Base-by-base conservation (phyloP, 2,329 filamentous ascomycete genomes). In the Exophiala sp. region DNA sequence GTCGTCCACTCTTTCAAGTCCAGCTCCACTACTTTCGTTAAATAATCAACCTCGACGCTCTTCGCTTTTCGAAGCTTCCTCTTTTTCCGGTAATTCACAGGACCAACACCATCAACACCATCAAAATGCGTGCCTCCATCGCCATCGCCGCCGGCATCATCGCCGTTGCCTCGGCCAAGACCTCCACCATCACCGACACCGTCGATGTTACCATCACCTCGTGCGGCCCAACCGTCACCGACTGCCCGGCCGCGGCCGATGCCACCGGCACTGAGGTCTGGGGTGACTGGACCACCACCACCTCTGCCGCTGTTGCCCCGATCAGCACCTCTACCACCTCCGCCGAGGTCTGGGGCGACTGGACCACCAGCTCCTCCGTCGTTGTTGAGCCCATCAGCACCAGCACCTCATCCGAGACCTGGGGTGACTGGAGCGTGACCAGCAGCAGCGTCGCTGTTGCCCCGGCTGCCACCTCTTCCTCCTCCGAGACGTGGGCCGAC, bases 201-300 rank as follows among this genome's bases (percentile, higher is more conserved):
- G 73, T 80, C 64, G 72, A 75, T 64, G 70, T 78, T 60, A 83
- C 80, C 69, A 71, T 83, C 75, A 82, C 77, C 67, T 79, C 76
- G 46, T 82, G 79, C 74, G 74, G 68, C 51, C 70, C 79, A 43
- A 73, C 73, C 54, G 79, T 83, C 63, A 76, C 78, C 66, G 64
- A 84, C 79, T 85, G 82, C 55, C 55, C 56, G 16, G 58, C 58
- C 55, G 55, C 57, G 54, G 37, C 48, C 18, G 39, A 40, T 16
- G 10, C 43, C 14, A 47, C 47, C 34, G 44, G 30, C 1, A 38
- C 22, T 24, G 38, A 41, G 19, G 38, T 21, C 39, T 52, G 51
- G 47, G 52, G 29, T 27, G 47, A 53, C 44, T 48, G 46, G 47
- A 42, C 50, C 42, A 51, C 34, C 32, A 35, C 52, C 47, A 45